These are phyloP conservation scores for Cystofilobasidium capitatum DNA, from an alignment of 768 basidiomycete species.

Conservation along the genomic window DNA sequence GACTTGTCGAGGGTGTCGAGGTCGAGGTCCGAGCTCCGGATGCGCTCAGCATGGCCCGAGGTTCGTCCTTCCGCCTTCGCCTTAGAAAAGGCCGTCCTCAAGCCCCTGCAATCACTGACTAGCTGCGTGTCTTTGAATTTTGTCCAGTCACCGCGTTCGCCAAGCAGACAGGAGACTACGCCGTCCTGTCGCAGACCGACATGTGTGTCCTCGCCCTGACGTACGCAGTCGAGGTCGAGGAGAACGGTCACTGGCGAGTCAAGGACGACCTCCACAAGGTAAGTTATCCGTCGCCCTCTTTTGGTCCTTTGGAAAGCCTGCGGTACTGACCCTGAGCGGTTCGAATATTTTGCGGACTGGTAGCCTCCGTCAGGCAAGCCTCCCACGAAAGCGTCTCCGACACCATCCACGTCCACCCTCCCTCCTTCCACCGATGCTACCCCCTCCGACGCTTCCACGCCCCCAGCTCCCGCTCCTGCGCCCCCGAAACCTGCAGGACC, in stretches of 20 bases:
- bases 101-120: neutral
- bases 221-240: conserved; percentile 56
- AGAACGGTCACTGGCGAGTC: conserved; percentile 39
- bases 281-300: neutral
- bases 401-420: neutral
- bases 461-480: neutral
- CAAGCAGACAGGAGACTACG: conserved; percentile 92
- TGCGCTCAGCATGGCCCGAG: conserved; percentile 40
- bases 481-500: neutral
- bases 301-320: neutral
- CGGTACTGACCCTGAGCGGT: neutral
- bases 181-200: conserved; percentile 84
- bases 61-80: conserved; percentile 17
- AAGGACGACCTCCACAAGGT: conserved; percentile 34
- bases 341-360: neutral
- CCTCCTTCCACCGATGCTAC: neutral
- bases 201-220: conserved; percentile 82
- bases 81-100: neutral
- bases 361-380: conserved; percentile 22
- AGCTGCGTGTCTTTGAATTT: neutral
- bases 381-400: neutral
- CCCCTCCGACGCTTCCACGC: neutral
- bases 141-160: conserved; percentile 72
- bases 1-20: conserved; percentile 63
- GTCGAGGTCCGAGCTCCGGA: conserved; percentile 63